Evolutionary conservation across 1,284 basidiomycete species (phyloP), one percentile per base, ranked within the genome.

Genomic region (Porogramme epimiltina): DNA sequence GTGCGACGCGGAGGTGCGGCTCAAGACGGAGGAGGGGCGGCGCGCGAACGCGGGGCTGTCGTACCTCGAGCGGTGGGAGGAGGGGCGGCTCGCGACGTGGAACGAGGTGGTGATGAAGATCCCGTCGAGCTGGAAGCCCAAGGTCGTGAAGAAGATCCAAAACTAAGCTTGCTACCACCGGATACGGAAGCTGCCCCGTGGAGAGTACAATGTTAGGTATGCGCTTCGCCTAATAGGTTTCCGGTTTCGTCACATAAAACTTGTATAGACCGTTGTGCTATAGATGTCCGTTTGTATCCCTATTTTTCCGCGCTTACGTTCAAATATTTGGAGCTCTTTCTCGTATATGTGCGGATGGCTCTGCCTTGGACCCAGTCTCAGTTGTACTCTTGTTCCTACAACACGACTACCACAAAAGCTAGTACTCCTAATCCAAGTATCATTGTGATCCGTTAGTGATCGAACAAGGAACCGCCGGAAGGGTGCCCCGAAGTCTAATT

Each of bases 1-100:
- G 97, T 98, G 95, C 69, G 96, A 98, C 72, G 94, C 90, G 1
- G 97, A 99, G 74, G 91, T 87, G 67, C 79, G 85, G 48, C 69
- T 92, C 26, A 84, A 79, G 70, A 79, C 78, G 26, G 84, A 87
- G 65, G 82, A 85, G 61, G 80, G 82, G 11, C 79, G 85, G 23
- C 75, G 81, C 38, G 83, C 79, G 42, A 75, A 77, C 61, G 75
- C 75, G 52, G 80, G 83, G 49, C 69, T 92, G 60, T 84, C 87
- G 3, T 88, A 89, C 58, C 76, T 97, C 3, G 93, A 92, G 66
- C 75, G 82, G 6, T 93, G 89, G 80, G 95, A 97, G 70, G 70
- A 75, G 44, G 92, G 92, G 1, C 78, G 94, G 48, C 70, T 97
- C 49, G 71, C 75, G 36, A 71, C 76, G 51, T 98, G 95, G 95